Evolutionary conservation across 1,284 basidiomycete genomes (phyloP), one percentile per base, ranked within the genome.

Genomic region (Malassezia japonica): DNA sequence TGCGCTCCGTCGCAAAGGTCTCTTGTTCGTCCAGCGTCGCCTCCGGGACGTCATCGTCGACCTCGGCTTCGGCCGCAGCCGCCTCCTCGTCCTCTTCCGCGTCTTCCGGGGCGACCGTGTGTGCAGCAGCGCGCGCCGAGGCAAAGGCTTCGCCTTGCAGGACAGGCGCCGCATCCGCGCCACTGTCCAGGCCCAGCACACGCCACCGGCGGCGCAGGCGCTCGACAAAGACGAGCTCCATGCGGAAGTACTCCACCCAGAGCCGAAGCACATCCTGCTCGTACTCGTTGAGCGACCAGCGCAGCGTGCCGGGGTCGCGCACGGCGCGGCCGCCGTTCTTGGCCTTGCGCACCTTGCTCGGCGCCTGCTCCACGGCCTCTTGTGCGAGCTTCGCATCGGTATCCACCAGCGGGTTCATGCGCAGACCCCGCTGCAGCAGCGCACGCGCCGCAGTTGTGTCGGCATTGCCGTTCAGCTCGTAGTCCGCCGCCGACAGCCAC

Each of bases 181-280:
- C 56, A 55, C 64, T 60, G 28, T 62, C 54, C 33, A 87, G 81
- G 3, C 85, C 86, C 12, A 87, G 77, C 6, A 86, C 78, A 39
- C 79, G 80, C 87, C 87, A 91, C 35, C 89, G 78, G 54, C 87
- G 76, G 34, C 87, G 77, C 45, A 94, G 76, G 9, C 82, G 82
- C 75, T 94, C 89, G 15, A 89, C 79, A 74, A 89, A 94, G 3
- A 84, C 83, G 7, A 92, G 76, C 73, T 95, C 90, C 81, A 94
- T 87, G 65, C 84, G 83, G 58, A 89, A 82, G 72, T 91, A 71
- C 38, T 70, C 65, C 9, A 65, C 48, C 65, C 66, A 69, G 4
- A 71, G 58, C n/a, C 61, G 59, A 18, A 71, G 50, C 33, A 65
- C 42, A 41, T 60, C 60, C 2, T 51, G 36, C 43, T 69, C 66